Evolutionary conservation across 768 basidiomycete species (phyloP).

Genomic region (Russula ochroleuca): DNA sequence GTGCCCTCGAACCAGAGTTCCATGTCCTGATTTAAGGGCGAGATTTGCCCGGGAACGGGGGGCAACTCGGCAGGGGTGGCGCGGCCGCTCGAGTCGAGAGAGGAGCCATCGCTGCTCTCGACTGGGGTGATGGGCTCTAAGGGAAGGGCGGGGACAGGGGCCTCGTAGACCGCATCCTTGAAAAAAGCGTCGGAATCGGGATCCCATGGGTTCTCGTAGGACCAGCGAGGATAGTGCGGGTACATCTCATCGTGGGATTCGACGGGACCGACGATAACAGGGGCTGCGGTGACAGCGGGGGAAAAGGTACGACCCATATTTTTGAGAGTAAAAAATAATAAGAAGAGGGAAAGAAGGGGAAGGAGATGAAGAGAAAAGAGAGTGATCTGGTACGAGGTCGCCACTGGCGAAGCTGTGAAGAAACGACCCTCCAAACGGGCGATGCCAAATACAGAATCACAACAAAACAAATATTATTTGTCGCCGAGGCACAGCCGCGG

Average conservation of each 20-base stretch:
- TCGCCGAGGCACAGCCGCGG: not conserved
- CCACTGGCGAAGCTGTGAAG: not conserved
- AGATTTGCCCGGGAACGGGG: conserved; percentile 13
- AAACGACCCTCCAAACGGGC: too few species aligned
- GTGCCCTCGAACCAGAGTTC: conserved; percentile 16
- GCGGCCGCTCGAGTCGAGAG: conserved; percentile 25
- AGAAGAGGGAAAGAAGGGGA: conserved; percentile 11
- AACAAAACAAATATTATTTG: not conserved
- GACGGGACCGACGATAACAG: conserved; percentile 22
- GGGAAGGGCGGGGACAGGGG: conserved; percentile 18
- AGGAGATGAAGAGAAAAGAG: conserved; percentile 16
- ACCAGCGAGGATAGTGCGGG: conserved; percentile 23
- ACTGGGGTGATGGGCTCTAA: conserved; percentile 21
- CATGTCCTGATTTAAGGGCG: conserved; percentile 9
- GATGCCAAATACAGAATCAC: not conserved
- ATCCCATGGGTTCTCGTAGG: conserved; percentile 28
- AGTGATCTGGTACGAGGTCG: conserved; percentile 16
- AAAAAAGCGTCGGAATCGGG: conserved; percentile 30
- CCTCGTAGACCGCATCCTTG: conserved; percentile 28
- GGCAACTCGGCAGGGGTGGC: conserved; percentile 21
- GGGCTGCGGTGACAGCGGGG: conserved; percentile 6
- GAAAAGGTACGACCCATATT: conserved; percentile 28
- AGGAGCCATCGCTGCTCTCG: conserved; percentile 22
- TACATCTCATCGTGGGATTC: conserved; percentile 17
- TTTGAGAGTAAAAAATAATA: conserved; percentile 5